These are phyloP conservation scores for Plasmodium yoelii DNA, from an alignment of 169 alveolate genomes.

Conservation along the genomic window DNA sequence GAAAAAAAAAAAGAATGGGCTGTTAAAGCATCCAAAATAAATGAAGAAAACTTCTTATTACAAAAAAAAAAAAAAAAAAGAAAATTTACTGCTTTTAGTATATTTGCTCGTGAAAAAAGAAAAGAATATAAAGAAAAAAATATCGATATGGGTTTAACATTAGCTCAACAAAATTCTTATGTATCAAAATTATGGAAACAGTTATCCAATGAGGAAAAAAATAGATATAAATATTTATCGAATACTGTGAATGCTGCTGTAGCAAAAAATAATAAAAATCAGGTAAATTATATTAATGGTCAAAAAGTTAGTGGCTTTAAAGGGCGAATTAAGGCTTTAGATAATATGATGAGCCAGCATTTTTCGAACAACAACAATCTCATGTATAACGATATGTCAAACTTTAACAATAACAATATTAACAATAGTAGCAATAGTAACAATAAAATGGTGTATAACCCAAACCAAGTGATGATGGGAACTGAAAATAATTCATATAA, in stretches of 20 bases:
- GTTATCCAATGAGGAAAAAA: slow-evolving; percentile 48
- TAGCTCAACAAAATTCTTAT: slow-evolving; percentile 73
- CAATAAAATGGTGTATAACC: neutral
- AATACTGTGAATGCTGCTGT: slow-evolving; percentile 44
- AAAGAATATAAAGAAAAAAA: slow-evolving; percentile 64
- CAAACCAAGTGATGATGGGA: neutral
- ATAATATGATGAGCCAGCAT: slow-evolving; percentile 48
- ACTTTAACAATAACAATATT: neutral
- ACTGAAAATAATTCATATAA: neutral
- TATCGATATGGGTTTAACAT: slow-evolving; percentile 59
- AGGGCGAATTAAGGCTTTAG: slow-evolving; percentile 65
- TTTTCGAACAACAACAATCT: slow-evolving; percentile 5
- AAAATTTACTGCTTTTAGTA: slow-evolving; percentile 73
- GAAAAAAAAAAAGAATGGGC: slow-evolving; percentile 75
- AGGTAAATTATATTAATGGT: slow-evolving; percentile 14
- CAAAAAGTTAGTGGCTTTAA: slow-evolving; percentile 43
- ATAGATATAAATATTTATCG: slow-evolving; percentile 49
- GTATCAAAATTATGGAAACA: slow-evolving; percentile 76
- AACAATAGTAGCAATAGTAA: too few relatives aligned
- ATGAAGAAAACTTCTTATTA: slow-evolving; percentile 57
- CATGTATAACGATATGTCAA: neutral
- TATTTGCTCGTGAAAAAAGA: slow-evolving; percentile 72
- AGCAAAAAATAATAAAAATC: slow-evolving; percentile 29
- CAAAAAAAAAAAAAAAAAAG: slow-evolving; percentile 73
- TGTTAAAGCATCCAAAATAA: slow-evolving; percentile 61